Base-by-base conservation (phyloP, 331 rosid genomes). In the Saraca asoca region DNA sequence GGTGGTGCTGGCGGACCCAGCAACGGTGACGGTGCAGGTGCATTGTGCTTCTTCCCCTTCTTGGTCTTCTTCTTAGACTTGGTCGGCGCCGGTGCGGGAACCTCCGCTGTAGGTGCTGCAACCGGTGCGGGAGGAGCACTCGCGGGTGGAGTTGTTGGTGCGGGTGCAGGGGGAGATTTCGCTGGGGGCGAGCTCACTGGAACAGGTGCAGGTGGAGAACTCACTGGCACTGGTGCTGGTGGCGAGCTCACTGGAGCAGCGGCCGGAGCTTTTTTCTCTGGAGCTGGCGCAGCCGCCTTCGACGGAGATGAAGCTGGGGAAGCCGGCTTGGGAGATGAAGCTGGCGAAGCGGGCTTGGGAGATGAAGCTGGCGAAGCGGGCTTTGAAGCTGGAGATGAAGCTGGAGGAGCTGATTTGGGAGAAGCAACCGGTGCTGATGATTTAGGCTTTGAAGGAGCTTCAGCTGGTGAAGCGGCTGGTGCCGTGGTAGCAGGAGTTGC, bases 1-100 rank as follows among this genome's bases (percentile, higher is more conserved):
- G 96, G 95, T 1, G 98, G 96, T 0, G 93, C 88, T 0, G 96
- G 98, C 3, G 96, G 98, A 8, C 87, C 29, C 0, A 38, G 51
- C 79, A 70, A 16, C 8, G 96, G 95, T 2, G 91, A 72, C 0
- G 98, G 98, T 51, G 98, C 85, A 0, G 96, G 90, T 0, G 95
- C 83, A 43, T 70, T 72, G 70, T 82, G 90, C 83, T 87, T 87
- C 89, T 79, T 82, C 5, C 78, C 63, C 63, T 75, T 24, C 31
- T 24, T 24, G 31, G 3, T 76, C 78, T 75, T 88, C 12, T 83
- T 62, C 81, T 83, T 91, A 5, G 85, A 72, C 68, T 85, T 90
- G 43, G 71, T 76, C 14, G 98, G 98, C 18, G 95, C 85, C 10
- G 91, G 94, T 17, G 94, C 80, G 0, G 95, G 93, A 44, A 63